Conservation (phyloP, 2,329 filamentous ascomycete genomes). For the Hypomyces perniciosus region DNA sequence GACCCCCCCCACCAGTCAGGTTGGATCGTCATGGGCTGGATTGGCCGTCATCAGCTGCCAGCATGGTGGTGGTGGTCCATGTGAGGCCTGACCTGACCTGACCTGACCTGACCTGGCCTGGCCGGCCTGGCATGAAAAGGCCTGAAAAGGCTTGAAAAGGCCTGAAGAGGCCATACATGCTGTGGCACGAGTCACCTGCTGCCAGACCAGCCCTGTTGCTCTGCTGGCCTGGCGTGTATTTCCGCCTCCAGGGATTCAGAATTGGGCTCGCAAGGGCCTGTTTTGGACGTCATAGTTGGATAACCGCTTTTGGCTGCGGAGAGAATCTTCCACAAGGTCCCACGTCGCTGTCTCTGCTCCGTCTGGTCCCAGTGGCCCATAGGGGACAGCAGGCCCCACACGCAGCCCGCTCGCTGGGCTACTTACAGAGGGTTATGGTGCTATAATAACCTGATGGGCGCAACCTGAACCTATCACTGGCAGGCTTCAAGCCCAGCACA, state of each 20-base stretch:
- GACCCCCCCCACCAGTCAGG: no score
- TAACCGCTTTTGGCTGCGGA: slow-evolving; percentile 1
- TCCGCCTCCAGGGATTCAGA: no score
- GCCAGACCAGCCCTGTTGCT: background rate
- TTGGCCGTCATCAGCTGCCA: no score
- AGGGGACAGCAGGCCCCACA: no score
- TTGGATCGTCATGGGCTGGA: no score
- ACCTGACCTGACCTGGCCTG: no score
- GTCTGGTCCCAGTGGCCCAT: background rate
- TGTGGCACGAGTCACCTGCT: background rate
- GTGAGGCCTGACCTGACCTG: background rate
- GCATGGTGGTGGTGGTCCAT: background rate
- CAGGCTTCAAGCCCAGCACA: background rate
- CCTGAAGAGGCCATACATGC: background rate
- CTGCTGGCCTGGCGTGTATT: background rate
- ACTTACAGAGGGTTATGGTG: background rate
- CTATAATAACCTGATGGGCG: no score
- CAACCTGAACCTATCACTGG: no score
- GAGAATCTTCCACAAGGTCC: slow-evolving; percentile 30
- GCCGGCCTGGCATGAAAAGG: background rate
- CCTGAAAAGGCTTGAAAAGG: background rate
- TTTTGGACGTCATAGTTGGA: background rate
- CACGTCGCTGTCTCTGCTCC: slow-evolving; percentile 13
- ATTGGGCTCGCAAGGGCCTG: no score
- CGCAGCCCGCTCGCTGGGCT: slow-evolving; percentile 1